Evolutionary conservation across 2,329 filamentous ascomycete species (phyloP), one percentile per base, ranked within the genome.

Genomic region (Aspergillus chevalieri): DNA sequence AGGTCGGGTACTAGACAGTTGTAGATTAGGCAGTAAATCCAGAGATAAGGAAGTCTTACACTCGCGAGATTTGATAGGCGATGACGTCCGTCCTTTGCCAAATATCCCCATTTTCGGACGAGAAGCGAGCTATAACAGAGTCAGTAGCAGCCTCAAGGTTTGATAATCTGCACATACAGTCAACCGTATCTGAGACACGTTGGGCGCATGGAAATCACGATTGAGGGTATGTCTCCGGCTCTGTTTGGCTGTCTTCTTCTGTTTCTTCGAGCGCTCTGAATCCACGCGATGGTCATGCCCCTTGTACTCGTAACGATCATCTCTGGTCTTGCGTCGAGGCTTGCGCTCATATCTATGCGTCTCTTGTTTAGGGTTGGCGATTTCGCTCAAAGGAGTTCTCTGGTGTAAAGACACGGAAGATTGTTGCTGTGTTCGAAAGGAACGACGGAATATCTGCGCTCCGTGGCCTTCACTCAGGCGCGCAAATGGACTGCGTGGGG

Each of bases 321-420:
- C 66, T 46, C 73, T 76, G 14, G 80, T 84, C 63, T 78, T 86
- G 54, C 76, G 70, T 28, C 83, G 75, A 15, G 74, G 65, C 43
- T 71, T 71, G 57, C 74, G 81, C 48, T 79, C 74, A 49, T 77
- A 83, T 12, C 55, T 52, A 36, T 53, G 41, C 21, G 17, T 10
- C 24, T 42, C 17, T 36, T 33, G 8, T 26, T 44, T 24, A 39
- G 30, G n/a, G 2, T 6, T 19, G 10, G 9, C 22, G 14, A 8
- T 14, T 26, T 19, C 12, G 17, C 4, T 12, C 17, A 21, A 10
- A 21, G 38, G 7, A 8, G 38, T 8, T 21, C 6, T 19, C 15
- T 12, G 26, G 10, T 30, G 9, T 30, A 10, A 30, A 30, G 26
- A 7, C 26, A 12, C 9, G 26, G 26, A 10, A 5, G 26, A 30